Evolutionary conservation across 768 basidiomycete genomes (phyloP), one percentile per base, ranked within the genome.

Genomic region (Pleurotus tuoliensis): DNA sequence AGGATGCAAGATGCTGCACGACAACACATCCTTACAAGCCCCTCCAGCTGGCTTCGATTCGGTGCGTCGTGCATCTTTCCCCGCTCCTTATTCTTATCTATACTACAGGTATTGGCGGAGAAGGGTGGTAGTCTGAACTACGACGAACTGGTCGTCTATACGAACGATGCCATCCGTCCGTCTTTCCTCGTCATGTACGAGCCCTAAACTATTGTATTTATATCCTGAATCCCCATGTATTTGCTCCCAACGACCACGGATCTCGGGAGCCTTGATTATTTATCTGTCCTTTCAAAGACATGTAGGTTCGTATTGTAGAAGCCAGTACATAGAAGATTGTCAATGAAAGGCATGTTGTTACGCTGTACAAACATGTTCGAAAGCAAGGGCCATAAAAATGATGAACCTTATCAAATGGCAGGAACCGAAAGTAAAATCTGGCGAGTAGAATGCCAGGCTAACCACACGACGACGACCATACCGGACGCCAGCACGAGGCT

Each of bases 161-260:
- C 73, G 43, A 86, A 88, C 66, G 83, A 88, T 57, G 87, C 87
- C 1, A 87, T 88, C 51, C 71, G 86, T 40, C 86, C 87, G 3
- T 86, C 87, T 13, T 89, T 83, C 64, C 72, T 89, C 37, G 81
- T 89, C 24, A 77, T 88, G 69, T 89, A 88, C 58, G 85, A 87
- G 55, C 75, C 75, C 38, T 81, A 70, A 43, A 45, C 16, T 34
- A 20, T 16, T 13, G 25, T 45, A 30, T 46, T 20, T 55, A 47
- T 55, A 16, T 34, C 30, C 24, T 16, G 41, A n/a, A 43, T 40
- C 4, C 9, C 8, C 7, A 15, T 34, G 12, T 53, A 40, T 40
- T 25, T 50, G 27, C 9, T 27, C 22, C 47, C 15, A 4, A 3
- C n/a, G 22, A 34, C 8, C 3, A 34, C 4, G 30, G 30, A 11